Percentiles rank a stretch among this genome's conserved stretches.
Conservation (phyloP, 768 basidiomycete species). For the Russula foetens region DNA sequence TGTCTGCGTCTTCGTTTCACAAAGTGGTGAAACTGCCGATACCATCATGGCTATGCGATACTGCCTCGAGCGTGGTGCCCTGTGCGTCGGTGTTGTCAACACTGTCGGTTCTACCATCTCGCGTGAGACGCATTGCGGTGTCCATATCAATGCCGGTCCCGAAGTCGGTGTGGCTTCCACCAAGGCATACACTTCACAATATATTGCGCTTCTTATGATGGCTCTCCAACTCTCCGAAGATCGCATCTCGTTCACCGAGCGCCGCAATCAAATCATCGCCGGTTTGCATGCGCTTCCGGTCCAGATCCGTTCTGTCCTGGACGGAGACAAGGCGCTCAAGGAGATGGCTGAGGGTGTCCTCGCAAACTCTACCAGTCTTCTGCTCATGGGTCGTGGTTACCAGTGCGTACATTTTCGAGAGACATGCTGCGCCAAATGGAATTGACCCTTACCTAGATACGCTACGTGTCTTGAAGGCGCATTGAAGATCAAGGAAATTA, state of each 20-base stretch:
- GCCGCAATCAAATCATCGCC: slow-evolving; percentile 89
- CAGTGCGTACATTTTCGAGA: slow-evolving; percentile 47
- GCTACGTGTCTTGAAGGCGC: slow-evolving; percentile 98
- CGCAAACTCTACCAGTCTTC: slow-evolving; percentile 72
- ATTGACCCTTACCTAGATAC: slow-evolving; percentile 38
- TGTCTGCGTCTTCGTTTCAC: slow-evolving; percentile 91
- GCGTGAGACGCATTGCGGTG: slow-evolving; percentile 97
- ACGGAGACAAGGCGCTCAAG: slow-evolving; percentile 67
- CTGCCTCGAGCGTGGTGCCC: slow-evolving; percentile 92
- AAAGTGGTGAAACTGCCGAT: slow-evolving; percentile 98
- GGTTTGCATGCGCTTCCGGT: slow-evolving; percentile 85
- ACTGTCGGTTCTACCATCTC: slow-evolving; percentile 97
- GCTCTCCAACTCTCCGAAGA: slow-evolving; percentile 98
- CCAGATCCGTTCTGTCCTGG: slow-evolving; percentile 83
- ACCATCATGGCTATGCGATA: slow-evolving; percentile 95
- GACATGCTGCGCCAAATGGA: neutral
- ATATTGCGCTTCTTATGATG: slow-evolving; percentile 96
- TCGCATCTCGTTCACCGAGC: slow-evolving; percentile 84
- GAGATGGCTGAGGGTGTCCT: slow-evolving; percentile 74
- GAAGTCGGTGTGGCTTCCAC: slow-evolving; percentile 99
- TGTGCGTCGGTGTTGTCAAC: slow-evolving; percentile 97
- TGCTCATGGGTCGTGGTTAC: slow-evolving; percentile 97
- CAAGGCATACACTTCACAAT: slow-evolving; percentile 99
- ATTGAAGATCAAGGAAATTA: slow-evolving; percentile 99
- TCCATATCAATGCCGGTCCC: slow-evolving; percentile 98